Evolutionary conservation across 2,329 filamentous ascomycete genomes (phyloP).

Genomic region (Monosporascus sp.): DNA sequence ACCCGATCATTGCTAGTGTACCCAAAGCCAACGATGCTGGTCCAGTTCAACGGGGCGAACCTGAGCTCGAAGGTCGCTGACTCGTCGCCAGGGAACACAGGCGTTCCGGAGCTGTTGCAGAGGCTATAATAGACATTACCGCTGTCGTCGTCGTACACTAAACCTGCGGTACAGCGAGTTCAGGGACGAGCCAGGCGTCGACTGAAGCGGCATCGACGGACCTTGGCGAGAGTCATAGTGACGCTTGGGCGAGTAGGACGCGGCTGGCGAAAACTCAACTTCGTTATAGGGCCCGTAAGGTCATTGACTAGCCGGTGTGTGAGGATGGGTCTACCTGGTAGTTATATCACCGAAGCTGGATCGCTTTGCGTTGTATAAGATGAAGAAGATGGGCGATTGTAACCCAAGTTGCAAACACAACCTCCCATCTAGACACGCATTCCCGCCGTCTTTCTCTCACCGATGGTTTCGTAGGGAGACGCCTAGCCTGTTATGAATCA

Average conservation of each 20-base stretch:
- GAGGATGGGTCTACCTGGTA: background rate
- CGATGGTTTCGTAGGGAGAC: no score
- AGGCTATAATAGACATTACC: constrained; percentile 6
- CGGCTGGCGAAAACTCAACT: background rate
- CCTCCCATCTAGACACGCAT: no score
- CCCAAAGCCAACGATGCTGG: background rate
- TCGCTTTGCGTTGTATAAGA: no score
- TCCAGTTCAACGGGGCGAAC: background rate
- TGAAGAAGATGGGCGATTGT: no score
- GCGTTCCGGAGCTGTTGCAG: constrained; percentile 7
- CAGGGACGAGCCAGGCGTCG: background rate
- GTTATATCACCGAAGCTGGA: no score
- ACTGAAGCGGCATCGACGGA: background rate
- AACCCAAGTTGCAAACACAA: no score
- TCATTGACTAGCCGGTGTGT: background rate
- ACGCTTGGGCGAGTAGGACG: background rate
- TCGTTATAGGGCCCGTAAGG: background rate
- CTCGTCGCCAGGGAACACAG: constrained; percentile 5
- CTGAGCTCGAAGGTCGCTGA: constrained; percentile 3
- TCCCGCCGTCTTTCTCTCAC: no score
- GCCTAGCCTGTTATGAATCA: no score
- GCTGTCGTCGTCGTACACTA: constrained; percentile 6
- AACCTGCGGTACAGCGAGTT: constrained; percentile 1
- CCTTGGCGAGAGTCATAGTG: background rate
- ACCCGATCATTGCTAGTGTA: background rate